Percentiles rank a stretch among this genome's conserved stretches.
These are phyloP conservation scores for Porcisia deanei DNA, from an alignment of 208 protist genomes.

Conservation along the genomic window DNA sequence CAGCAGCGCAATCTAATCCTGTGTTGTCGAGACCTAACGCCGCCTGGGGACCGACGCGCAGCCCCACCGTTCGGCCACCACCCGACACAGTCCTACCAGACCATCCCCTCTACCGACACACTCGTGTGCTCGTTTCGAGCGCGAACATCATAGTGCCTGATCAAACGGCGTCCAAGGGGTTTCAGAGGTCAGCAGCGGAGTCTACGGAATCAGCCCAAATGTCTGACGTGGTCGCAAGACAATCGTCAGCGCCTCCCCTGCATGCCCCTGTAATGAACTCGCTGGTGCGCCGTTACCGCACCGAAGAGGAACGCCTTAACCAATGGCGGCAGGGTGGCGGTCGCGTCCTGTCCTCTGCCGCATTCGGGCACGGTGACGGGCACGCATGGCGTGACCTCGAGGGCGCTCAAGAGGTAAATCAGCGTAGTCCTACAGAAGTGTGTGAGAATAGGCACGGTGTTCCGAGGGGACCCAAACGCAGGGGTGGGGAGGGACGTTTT, in stretches of 20 bases:
- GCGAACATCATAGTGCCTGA: not conserved
- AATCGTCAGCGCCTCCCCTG: constrained; percentile 7
- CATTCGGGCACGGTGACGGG: not conserved
- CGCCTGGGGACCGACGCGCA: constrained; percentile 7
- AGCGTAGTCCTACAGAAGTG: not conserved
- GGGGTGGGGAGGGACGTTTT: not conserved
- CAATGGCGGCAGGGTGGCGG: constrained; percentile 19
- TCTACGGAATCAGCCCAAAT: not conserved
- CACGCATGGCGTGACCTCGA: not conserved
- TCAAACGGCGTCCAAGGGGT: too few species aligned
- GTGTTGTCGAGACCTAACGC: not conserved
- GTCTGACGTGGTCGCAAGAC: not conserved
- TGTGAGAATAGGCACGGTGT: not conserved
- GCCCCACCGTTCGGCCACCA: constrained; percentile 13
- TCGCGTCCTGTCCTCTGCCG: not conserved
- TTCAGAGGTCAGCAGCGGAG: not conserved
- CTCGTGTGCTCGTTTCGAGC: not conserved
- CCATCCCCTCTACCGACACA: not conserved
- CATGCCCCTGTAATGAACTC: constrained; percentile 26
- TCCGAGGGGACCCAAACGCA: not conserved
- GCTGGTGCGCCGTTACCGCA: constrained; percentile 27
- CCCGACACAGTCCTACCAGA: not conserved
- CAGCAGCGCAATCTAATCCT: not conserved
- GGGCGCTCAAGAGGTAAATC: not conserved
- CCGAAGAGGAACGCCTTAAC: constrained; percentile 21